Evolutionary conservation across 352 stramenopile genomes (phyloP), one percentile per base, ranked within the genome.

Genomic region (Globisporangium carolinianum): DNA sequence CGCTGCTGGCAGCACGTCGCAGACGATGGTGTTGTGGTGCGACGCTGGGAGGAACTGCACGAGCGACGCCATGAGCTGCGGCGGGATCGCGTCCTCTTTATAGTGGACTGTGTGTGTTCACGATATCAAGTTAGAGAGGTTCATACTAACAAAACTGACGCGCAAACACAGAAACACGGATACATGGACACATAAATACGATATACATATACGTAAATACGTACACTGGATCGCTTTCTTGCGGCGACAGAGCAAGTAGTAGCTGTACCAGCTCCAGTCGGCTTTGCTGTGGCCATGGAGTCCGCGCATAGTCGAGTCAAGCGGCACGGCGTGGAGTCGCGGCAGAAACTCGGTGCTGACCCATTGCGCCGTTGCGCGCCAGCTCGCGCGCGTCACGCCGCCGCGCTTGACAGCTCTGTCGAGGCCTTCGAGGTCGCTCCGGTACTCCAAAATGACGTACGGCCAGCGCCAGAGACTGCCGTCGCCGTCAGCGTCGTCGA

Each of bases 401-500:
- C 79, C 77, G 47, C 73, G 76, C 43, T 74, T 74, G 18, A 83
- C 71, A 12, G 86, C 55, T 11, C 63, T 69, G 38, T 83, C 63
- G 12, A 95, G 73, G 1, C 81, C 80, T 42, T 85, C 55, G 18
- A 70, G 61, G 2, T 64, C 68, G 46, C 66, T 69, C 46, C 84
- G 76, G 67, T 77, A 91, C 60, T 89, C 79, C 11, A 91, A 75
- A 46, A 92, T 57, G 24, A 89, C 63, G 54, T 95, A 95, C 7
- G 85, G 85, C 85, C 85, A 95, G n/a, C 81, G 79, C 85, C 85
- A 95, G 49, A 91, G 68, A 32, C 67, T 55, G 0, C 75, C 79
- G 51, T 88, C 77, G n/a, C 71, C 71, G 46, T 89, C 79, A 17
- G 75, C 69, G 51, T 86, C 77, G 35, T 90, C 79, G 1, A 88